Percentiles rank a stretch among this genome's conserved stretches.
Evolutionary conservation across 2,329 filamentous ascomycete species (phyloP).

Genomic region (Trichophyton mentagrophytes): DNA sequence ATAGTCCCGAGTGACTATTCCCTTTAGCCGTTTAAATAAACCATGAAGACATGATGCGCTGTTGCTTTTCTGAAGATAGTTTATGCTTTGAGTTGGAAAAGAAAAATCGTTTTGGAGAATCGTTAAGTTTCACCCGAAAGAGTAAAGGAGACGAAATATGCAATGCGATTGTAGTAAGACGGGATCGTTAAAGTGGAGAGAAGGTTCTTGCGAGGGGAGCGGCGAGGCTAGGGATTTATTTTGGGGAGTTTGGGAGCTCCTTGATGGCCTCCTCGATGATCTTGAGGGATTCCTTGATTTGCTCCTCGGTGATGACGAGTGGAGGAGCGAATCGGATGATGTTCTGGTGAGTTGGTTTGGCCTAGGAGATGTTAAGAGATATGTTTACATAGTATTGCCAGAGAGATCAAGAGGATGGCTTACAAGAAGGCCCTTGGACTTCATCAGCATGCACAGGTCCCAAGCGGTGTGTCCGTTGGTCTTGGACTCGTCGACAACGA

Average conservation of each 20-base stretch:
- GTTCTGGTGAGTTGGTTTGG: constrained; percentile 96
- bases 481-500: constrained; percentile 84
- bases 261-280: constrained; percentile 73
- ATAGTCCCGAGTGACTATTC: not conserved
- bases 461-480: constrained; percentile 79
- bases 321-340: constrained; percentile 97
- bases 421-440: constrained; percentile 87
- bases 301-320: constrained; percentile 78
- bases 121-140: not conserved
- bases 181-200: not conserved
- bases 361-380: constrained; percentile 40
- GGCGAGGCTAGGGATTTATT: not conserved
- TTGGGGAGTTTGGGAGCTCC: constrained; percentile 54
- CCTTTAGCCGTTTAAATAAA: not conserved
- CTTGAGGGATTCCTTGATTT: constrained; percentile 62
- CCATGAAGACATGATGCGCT: not conserved
- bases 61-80: not conserved
- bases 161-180: not conserved
- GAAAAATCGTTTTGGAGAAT: not conserved
- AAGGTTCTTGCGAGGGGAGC: not conserved
- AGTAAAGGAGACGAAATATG: not conserved
- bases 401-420: constrained; percentile 23
- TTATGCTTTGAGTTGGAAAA: not conserved
- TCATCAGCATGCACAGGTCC: constrained; percentile 92
- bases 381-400: not conserved